A percentile compares a stretch with the other conserved stretches of the same genome.
Evolutionary conservation across 2,329 filamentous ascomycete species (phyloP).

Genomic region (Dryadomyces quercus-mongolicae): DNA sequence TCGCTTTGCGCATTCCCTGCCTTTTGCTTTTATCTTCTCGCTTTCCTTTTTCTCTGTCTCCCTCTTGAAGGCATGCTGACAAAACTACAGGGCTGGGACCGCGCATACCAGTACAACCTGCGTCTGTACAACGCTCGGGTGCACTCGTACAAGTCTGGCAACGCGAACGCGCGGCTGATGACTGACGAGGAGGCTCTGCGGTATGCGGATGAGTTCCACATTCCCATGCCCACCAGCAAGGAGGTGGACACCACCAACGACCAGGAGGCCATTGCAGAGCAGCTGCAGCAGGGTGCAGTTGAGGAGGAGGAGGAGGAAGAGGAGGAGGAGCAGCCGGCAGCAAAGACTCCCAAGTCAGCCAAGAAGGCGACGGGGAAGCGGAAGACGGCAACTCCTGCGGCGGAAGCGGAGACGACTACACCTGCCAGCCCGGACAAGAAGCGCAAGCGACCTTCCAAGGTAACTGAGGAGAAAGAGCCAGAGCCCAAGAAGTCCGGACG

Average conservation of each 20-base stretch:
- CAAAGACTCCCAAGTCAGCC: constrained; percentile 48
- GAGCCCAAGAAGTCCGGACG: constrained; percentile 48
- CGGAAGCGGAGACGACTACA: constrained; percentile 25
- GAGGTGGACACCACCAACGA: constrained; percentile 33
- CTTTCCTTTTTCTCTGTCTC: neutral
- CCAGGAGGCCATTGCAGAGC: constrained; percentile 46
- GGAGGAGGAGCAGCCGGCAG: constrained; percentile 29
- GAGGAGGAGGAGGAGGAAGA: constrained; percentile 28
- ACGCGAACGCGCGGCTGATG: constrained; percentile 47
- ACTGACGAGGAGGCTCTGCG: constrained; percentile 44
- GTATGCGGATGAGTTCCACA: constrained; percentile 47
- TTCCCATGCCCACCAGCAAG: constrained; percentile 39
- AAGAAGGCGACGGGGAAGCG: constrained; percentile 38
- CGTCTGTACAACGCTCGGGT: constrained; percentile 54
- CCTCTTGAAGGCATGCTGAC: constrained; percentile 1
- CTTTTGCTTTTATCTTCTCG: no score
- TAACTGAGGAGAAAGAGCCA: constrained; percentile 36
- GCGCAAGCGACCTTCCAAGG: constrained; percentile 48
- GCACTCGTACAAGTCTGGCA: constrained; percentile 51
- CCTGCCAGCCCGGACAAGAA: constrained; percentile 50
- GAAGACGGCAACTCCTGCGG: constrained; percentile 38
- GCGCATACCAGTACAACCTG: constrained; percentile 55
- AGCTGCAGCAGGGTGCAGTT: constrained; percentile 35
- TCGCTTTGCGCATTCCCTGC: neutral
- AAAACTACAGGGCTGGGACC: constrained; percentile 41